Evolutionary conservation across 2,329 filamentous ascomycete species (phyloP), one percentile per base, ranked within the genome.

Genomic region (Penicillium sp.): DNA sequence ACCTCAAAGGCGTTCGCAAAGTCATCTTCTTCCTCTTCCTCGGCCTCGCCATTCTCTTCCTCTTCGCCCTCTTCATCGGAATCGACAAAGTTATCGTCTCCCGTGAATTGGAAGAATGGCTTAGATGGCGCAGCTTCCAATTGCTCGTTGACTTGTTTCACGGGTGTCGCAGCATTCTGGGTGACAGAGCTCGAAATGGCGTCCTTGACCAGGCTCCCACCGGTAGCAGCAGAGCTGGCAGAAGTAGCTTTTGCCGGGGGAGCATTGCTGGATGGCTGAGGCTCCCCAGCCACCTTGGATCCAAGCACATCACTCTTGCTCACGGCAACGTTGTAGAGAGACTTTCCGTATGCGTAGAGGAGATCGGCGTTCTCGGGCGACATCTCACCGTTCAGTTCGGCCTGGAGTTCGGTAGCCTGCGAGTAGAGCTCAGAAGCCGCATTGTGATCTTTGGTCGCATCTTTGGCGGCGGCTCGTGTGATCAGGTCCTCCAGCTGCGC

Each of bases 251-350:
- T 68, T 64, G 74, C 76, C 53, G 80, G 73, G 55, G 75, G 73
- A 48, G 79, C 72, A 55, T 76, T 78, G 70, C 82, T 83, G 59
- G 71, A 81, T 79, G 77, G 87, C 79, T 73, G 85, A 75, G 82
- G 79, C 47, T 83, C 82, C 2, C 83, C 79, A 14, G 85, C 84
- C 20, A 93, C 90, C 71, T 90, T 90, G 37, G 90, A 91, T 58
- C 95, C 95, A 38, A 99, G 83, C 25, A 99, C 93, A 72, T 98
- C 93, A 73, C 92, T 97, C 77, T 96, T 96, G 75, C 87, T 89
- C 75, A 98, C 90, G 34, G 93, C 95, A 61, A 98, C 90, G 75
- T 93, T 93, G 83, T 96, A 98, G 20, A 99, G 81, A 58, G 92
- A 92, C 73, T 94, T 91, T 14, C 95, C 95, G 77, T 99, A 99